Evolutionary conservation across 2,329 filamentous ascomycete species (phyloP).

Genomic region (Pseudopyrenochaeta lycopersici): DNA sequence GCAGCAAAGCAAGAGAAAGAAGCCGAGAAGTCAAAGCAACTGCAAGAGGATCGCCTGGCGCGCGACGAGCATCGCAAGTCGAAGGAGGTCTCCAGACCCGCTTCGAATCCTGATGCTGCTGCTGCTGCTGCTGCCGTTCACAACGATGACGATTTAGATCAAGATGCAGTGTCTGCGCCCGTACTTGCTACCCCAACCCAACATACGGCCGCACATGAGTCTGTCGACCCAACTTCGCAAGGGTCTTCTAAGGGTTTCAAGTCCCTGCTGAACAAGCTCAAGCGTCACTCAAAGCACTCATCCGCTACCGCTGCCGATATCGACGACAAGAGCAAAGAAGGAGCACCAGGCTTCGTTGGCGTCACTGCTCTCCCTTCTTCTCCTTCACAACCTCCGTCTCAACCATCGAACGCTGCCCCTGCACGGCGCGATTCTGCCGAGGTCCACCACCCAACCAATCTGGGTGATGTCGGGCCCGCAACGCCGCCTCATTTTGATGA

Average conservation of each 20-base stretch:
- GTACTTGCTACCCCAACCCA: slow-evolving; percentile 12
- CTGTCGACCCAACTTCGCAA: slow-evolving; percentile 27
- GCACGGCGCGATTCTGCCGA: slow-evolving; percentile 15
- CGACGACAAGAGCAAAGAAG: slow-evolving; percentile 26
- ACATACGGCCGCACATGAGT: slow-evolving; percentile 12
- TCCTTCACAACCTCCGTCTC: slow-evolving; percentile 25
- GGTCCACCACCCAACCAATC: slow-evolving; percentile 15
- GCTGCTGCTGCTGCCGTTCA: slow-evolving; percentile 6
- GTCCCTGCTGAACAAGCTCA: slow-evolving; percentile 49
- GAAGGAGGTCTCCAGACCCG: slow-evolving; percentile 40
- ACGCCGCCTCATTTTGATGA: slow-evolving; percentile 15
- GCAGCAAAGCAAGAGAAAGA: slow-evolving; percentile 49
- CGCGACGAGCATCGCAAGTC: slow-evolving; percentile 65
- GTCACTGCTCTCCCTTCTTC: slow-evolving; percentile 52
- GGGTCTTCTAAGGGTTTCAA: slow-evolving; percentile 48
- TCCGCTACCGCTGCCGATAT: slow-evolving; percentile 9
- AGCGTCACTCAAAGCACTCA: slow-evolving; percentile 48
- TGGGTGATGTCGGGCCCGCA: slow-evolving; percentile 24
- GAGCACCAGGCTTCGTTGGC: slow-evolving; percentile 52
- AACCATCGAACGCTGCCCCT: slow-evolving; percentile 6
- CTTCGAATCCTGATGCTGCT: slow-evolving; percentile 12
- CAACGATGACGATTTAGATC: slow-evolving; percentile 30
- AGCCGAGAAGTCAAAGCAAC: slow-evolving; percentile 58
- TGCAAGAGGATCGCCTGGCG: slow-evolving; percentile 61
- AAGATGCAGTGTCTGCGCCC: slow-evolving; percentile 20